A percentile compares a stretch with the other conserved stretches of the same genome.
Conservation (phyloP, 257 asterid genomes). For the Petunia secreta region DNA sequence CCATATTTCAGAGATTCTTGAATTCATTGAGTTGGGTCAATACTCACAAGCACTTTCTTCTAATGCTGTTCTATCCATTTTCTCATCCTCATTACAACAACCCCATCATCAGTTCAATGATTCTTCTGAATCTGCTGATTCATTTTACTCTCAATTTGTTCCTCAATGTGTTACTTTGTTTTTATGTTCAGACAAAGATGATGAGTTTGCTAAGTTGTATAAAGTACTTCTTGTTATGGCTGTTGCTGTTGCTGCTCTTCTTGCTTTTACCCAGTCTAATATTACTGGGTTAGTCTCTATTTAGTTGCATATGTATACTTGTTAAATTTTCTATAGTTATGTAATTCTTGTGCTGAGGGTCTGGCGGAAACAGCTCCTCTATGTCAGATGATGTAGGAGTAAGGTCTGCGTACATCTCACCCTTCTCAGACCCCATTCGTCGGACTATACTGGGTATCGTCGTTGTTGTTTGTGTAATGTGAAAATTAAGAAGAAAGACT, state of each 20-base stretch:
- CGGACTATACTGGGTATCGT: no score
- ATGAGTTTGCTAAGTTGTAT: constrained; percentile 37
- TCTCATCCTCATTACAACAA: constrained; percentile 41
- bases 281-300: constrained; percentile 66
- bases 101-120: constrained; percentile 7
- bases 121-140: constrained; percentile 58
- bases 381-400: no score
- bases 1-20: constrained; percentile 49
- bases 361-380: no score
- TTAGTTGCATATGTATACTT: constrained; percentile 1
- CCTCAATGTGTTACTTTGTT: constrained; percentile 59
- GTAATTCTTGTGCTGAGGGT: no score
- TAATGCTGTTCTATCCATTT: constrained; percentile 50
- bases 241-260: constrained; percentile 69
- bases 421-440: no score
- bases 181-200: constrained; percentile 33
- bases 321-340: neutral
- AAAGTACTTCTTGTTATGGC: constrained; percentile 70
- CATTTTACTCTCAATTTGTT: constrained; percentile 61
- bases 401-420: no score
- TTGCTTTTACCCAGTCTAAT: constrained; percentile 75
- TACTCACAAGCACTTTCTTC: constrained; percentile 63
- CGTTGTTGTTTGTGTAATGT: no score
- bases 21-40: constrained; percentile 69
- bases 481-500: neutral